A percentile compares a stretch with the other conserved stretches of the same genome.
phyloP scores from a whole-genome alignment of 2,329 filamentous ascomycete genomes.

The Cercospora sp. region DNA sequence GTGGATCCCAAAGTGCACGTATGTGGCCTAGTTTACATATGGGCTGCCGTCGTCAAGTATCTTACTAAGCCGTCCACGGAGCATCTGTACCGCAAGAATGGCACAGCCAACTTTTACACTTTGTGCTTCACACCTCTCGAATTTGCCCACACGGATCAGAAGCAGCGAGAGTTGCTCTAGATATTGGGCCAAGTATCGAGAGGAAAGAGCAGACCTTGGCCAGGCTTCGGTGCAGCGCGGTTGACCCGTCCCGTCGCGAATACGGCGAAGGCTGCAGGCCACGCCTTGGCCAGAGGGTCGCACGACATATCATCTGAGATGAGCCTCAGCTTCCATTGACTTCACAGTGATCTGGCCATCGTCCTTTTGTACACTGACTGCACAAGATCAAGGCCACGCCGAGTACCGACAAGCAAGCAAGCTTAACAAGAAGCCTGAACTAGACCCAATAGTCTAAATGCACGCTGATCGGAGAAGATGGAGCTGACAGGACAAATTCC shows the following conservation, averaged over 20 bases:
- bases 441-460: neutral
- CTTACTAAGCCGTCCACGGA: no score
- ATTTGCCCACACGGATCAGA: no score
- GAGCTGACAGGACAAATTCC: neutral
- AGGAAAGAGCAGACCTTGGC: no score
- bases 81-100: no score
- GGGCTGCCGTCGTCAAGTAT: no score
- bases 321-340: neutral
- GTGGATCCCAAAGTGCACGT: no score
- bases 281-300: neutral
- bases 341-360: neutral
- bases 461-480: neutral
- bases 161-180: no score
- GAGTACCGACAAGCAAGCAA: neutral
- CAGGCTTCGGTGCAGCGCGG: neutral
- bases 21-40: no score
- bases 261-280: neutral
- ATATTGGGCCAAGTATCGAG: no score
- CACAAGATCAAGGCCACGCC: neutral
- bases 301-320: slow-evolving; percentile 2
- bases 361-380: neutral
- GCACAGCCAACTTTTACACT: no score
- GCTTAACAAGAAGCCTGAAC: slow-evolving; percentile 10
- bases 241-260: neutral
- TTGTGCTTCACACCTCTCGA: no score